phyloP scores from a whole-genome alignment of 192 early-diverging fungal genomes.

The Podila clonocystis region DNA sequence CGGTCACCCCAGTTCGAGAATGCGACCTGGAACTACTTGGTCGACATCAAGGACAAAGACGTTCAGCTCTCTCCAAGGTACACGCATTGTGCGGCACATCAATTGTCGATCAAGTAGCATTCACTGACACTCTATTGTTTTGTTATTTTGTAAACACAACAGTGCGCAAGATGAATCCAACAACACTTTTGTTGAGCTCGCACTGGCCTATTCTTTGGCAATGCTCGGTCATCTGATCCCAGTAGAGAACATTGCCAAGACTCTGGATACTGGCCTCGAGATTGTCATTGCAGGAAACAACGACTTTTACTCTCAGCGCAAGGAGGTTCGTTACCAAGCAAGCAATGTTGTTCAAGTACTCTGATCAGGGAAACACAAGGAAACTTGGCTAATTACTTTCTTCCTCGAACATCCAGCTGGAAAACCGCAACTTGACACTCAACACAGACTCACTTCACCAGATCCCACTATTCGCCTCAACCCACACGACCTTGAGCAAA shows the following conservation, averaged over 20 bases:
- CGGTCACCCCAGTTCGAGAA: constrained; percentile 89
- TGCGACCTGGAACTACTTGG: constrained; percentile 80
- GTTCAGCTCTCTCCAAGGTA: constrained; percentile 53
- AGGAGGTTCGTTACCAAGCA: constrained; percentile 61
- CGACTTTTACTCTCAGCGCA: constrained; percentile 99
- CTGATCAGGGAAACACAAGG: too few species aligned
- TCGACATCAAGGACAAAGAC: constrained; percentile 32
- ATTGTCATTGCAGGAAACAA: constrained; percentile 91
- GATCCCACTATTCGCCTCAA: constrained; percentile 71
- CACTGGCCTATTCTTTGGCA: constrained; percentile 56
- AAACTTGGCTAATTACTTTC: background rate
- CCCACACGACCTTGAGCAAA: constrained; percentile 65
- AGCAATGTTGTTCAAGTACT: background rate
- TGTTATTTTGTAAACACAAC: background rate
- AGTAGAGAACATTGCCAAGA: constrained; percentile 22
- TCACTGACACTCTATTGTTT: background rate
- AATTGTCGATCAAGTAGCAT: background rate
- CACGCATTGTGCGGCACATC: background rate
- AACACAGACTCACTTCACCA: constrained; percentile 63
- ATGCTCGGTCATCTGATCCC: constrained; percentile 51
- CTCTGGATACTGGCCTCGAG: constrained; percentile 61
- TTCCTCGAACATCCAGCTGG: constrained; percentile 54
- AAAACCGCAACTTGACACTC: constrained; percentile 54
- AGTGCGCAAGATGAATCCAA: constrained; percentile 40
- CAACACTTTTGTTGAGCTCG: constrained; percentile 78